Conservation (phyloP, 148 eudicot genomes). For the Diospyros kaki region DNA sequence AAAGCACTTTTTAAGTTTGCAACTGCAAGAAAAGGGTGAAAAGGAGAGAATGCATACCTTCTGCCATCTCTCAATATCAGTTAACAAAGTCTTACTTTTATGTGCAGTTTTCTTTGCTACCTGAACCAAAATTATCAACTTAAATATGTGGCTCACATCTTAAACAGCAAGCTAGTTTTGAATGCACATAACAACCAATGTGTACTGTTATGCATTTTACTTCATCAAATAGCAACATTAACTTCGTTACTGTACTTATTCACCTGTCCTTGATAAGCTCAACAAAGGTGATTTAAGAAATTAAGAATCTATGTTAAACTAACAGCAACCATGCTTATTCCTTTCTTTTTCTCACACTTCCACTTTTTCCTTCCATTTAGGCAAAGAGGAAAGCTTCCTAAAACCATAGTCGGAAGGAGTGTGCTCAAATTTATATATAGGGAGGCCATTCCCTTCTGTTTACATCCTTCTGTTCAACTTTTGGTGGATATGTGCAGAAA, state of each 20-base stretch:
- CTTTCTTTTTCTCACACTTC: too few species aligned
- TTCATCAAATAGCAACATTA: too few species aligned
- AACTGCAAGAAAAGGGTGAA: conserved; percentile 2
- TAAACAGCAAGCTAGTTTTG: neutral
- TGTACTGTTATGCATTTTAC: neutral
- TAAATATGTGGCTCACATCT: conserved; percentile 18
- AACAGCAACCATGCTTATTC: too few species aligned
- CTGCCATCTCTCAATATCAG: conserved; percentile 97
- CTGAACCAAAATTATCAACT: conserved; percentile 43
- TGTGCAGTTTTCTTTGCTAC: conserved; percentile 95
- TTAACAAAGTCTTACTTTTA: conserved; percentile 69
- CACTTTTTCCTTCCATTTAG: too few species aligned
- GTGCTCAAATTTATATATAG: too few species aligned
- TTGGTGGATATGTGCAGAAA: neutral
- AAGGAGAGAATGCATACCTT: conserved; percentile 42
- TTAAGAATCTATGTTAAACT: too few species aligned
- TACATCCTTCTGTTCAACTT: neutral
- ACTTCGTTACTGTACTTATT: too few species aligned
- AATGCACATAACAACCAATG: neutral
- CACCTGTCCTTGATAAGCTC: too few species aligned
- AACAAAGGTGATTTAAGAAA: too few species aligned
- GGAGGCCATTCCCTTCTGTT: too few species aligned
- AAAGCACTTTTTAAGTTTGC: neutral
- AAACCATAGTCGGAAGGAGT: too few species aligned
- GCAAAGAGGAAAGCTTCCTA: too few species aligned